Evolutionary conservation across 805 yeast genomes (phyloP).

Genomic region (Hanseniaspora mollemarum): DNA sequence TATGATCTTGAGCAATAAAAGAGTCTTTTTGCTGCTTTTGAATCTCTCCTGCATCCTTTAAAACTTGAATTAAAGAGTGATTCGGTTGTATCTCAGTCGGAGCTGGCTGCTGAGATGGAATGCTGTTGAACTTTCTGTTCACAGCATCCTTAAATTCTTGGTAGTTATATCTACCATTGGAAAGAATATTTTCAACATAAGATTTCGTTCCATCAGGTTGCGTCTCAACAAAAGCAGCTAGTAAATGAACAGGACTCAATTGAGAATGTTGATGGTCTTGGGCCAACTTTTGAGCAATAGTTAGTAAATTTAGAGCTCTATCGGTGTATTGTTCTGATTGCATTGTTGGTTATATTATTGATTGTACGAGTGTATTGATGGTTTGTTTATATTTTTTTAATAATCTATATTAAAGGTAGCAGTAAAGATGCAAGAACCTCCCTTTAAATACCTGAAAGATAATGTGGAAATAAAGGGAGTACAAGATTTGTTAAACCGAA

Average conservation of each 20-base stretch:
- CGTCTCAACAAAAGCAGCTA: constrained; percentile 77
- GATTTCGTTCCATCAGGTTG: constrained; percentile 44
- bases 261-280: constrained; percentile 75
- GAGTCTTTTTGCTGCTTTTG: constrained; percentile 81
- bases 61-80: constrained; percentile 61
- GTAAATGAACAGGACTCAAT: constrained; percentile 73
- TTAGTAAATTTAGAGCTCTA: constrained; percentile 73
- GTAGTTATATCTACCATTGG: constrained; percentile 84
- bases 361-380: neutral
- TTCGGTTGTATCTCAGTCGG: constrained; percentile 71
- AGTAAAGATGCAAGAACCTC: no score
- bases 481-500: no score
- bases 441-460: no score
- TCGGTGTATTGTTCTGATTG: constrained; percentile 74
- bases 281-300: constrained; percentile 71
- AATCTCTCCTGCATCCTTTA: constrained; percentile 64
- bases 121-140: constrained; percentile 67
- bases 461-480: no score
- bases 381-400: neutral
- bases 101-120: constrained; percentile 83
- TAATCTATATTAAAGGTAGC: neutral
- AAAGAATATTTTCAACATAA: constrained; percentile 70
- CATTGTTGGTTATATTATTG: constrained; percentile 26
- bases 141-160: constrained; percentile 64
- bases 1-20: constrained; percentile 88